A percentile compares a stretch with the other conserved stretches of the same genome.
Conservation (phyloP, 2,329 filamentous ascomycete genomes). For the Pseudogymnoascus sp. region DNA sequence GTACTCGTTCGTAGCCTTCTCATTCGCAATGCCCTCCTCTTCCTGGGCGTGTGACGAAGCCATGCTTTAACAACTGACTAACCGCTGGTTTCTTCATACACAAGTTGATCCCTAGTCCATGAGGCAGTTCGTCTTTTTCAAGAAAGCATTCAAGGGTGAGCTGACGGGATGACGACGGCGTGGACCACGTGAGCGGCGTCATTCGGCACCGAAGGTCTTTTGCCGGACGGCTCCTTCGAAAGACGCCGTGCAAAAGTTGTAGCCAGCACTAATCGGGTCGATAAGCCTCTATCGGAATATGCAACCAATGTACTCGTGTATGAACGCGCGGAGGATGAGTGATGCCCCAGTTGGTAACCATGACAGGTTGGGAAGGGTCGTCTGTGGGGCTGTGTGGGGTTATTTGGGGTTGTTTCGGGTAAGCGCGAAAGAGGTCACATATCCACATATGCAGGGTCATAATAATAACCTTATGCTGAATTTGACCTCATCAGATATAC, state of each 20-base stretch:
- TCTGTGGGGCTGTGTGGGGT: not conserved
- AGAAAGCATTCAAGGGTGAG: not conserved
- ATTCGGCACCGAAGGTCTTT: not conserved
- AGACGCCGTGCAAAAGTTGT: not conserved
- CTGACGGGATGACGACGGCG: not conserved
- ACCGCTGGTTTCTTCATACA: not conserved
- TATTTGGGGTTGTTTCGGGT: not conserved
- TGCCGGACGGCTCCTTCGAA: not conserved
- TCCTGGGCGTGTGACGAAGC: not conserved
- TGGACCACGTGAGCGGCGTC: not conserved
- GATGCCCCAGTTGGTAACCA: not conserved
- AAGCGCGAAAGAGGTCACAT: not conserved
- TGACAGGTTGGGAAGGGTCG: not conserved
- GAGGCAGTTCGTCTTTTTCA: not conserved
- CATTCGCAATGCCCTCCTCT: not conserved
- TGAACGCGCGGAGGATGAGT: not conserved
- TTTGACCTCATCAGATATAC: not conserved
- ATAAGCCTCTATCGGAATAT: not conserved
- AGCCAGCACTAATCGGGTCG: not conserved
- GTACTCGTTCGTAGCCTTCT: constrained; percentile 3
- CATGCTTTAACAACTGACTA: not conserved
- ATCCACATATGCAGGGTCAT: not conserved
- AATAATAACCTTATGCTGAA: not conserved
- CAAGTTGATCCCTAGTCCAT: not conserved
- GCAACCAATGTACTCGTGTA: not conserved